phyloP scores from a whole-genome alignment of 2,329 filamentous ascomycete genomes.

The Talaromyces sp. region DNA sequence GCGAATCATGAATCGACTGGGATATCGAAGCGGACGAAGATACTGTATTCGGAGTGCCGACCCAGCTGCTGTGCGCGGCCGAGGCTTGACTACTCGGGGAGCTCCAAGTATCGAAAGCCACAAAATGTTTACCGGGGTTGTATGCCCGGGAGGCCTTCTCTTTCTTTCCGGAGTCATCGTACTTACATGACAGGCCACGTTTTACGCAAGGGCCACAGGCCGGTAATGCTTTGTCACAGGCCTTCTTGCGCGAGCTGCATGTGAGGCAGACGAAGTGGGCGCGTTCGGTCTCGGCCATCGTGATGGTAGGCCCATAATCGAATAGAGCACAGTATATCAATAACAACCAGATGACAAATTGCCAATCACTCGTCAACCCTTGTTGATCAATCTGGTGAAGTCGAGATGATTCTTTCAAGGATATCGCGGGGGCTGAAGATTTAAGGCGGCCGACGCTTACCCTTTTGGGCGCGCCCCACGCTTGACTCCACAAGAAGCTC shows the following conservation, averaged over 20 bases:
- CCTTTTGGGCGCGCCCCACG: neutral
- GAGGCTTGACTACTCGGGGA: neutral
- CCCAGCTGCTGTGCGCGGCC: neutral
- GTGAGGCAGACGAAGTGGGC: constrained; percentile 16
- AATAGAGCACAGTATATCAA: neutral
- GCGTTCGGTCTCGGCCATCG: constrained; percentile 9
- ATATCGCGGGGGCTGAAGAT: neutral
- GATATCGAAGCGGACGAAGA: neutral
- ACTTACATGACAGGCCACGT: constrained; percentile 14
- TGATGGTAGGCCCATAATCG: neutral
- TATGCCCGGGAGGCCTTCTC: constrained; percentile 10
- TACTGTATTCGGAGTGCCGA: neutral
- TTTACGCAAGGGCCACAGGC: constrained; percentile 14
- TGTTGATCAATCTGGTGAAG: neutral
- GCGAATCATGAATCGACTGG: neutral
- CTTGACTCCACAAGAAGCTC: neutral
- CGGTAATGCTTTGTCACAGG: constrained; percentile 15
- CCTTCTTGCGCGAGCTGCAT: constrained; percentile 18
- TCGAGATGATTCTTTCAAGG: neutral
- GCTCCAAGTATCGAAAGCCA: constrained; percentile 4
- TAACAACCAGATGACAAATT: neutral
- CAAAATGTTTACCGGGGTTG: constrained; percentile 18
- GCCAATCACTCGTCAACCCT: neutral
- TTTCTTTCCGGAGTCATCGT: constrained; percentile 1
- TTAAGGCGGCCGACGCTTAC: constrained; percentile 17